Percentiles rank a stretch among this genome's conserved stretches.
Evolutionary conservation across 805 yeast species (phyloP).

Genomic region (Candida endomychidarum): DNA sequence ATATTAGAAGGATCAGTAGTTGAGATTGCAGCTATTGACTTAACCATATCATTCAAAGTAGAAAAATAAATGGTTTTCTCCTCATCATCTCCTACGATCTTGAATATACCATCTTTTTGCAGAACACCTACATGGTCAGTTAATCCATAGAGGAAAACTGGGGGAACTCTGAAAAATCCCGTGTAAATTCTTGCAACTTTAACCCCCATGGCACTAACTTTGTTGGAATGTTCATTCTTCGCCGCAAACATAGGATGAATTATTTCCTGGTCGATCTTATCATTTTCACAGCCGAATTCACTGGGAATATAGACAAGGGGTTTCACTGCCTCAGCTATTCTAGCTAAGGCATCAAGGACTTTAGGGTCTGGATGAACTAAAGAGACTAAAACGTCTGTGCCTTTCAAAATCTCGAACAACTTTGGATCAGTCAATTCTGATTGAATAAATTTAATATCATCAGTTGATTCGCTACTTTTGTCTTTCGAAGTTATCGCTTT

Average conservation of each 20-base stretch:
- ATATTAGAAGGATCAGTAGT: conserved; percentile 35
- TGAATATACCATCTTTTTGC: conserved; percentile 15
- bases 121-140: conserved; percentile 40
- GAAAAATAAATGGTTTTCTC: conserved; percentile 31
- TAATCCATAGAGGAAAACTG: conserved; percentile 29
- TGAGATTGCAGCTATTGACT: conserved; percentile 40
- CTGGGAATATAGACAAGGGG: conserved; percentile 58
- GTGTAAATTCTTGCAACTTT: conserved; percentile 48
- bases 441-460: conserved; percentile 38
- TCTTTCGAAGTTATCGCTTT: conserved; percentile 50
- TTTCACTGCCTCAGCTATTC: conserved; percentile 27
- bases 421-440: conserved; percentile 28
- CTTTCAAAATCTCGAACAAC: conserved; percentile 40
- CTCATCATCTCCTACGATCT: background rate
- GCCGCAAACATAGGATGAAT: conserved; percentile 11
- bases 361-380: conserved; percentile 25
- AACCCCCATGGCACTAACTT: conserved; percentile 31
- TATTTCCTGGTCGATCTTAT: conserved; percentile 15
- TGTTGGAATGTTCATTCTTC: conserved; percentile 38
- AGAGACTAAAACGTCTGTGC: conserved; percentile 52
- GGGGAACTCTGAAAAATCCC: conserved; percentile 27
- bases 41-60: conserved; percentile 43
- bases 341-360: conserved; percentile 21
- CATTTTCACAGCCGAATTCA: conserved; percentile 56
- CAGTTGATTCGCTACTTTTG: conserved; percentile 25